Conservation (phyloP, 2,329 filamentous ascomycete species). For the Trichophyton equinum region DNA sequence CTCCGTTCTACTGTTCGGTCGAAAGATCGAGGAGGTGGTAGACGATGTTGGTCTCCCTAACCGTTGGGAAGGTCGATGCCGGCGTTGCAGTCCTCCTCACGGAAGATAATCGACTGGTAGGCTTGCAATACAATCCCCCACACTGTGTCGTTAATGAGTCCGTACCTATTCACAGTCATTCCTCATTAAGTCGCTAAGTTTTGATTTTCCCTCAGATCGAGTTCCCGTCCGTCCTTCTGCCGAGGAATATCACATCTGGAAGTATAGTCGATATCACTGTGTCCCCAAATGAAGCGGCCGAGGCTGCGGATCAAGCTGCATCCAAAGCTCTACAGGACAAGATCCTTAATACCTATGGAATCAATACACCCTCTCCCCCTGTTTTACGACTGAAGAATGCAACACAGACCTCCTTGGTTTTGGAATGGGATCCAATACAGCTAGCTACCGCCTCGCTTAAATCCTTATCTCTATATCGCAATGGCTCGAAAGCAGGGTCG, state of each 20-base stretch:
- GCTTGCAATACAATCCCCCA: slow-evolving; percentile 19
- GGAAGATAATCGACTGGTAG: slow-evolving; percentile 88
- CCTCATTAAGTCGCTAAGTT: background rate
- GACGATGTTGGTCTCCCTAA: slow-evolving; percentile 88
- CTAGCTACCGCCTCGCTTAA: slow-evolving; percentile 85
- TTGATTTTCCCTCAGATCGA: slow-evolving; percentile 58
- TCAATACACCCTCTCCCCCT: slow-evolving; percentile 61
- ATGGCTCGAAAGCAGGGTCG: slow-evolving; percentile 90
- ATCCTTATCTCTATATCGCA: slow-evolving; percentile 81
- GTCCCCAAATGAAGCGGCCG: slow-evolving; percentile 68
- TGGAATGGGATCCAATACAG: slow-evolving; percentile 94
- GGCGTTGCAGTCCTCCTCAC: slow-evolving; percentile 95
- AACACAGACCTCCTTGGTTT: slow-evolving; percentile 93
- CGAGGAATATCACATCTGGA: slow-evolving; percentile 85
- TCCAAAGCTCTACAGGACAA: slow-evolving; percentile 80
- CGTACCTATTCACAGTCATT: background rate
- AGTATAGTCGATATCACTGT: slow-evolving; percentile 98
- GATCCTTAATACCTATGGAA: slow-evolving; percentile 78
- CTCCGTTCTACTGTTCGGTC: slow-evolving; percentile 49
- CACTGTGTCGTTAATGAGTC: background rate
- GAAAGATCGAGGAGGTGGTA: slow-evolving; percentile 68
- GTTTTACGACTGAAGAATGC: slow-evolving; percentile 86
- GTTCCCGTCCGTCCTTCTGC: slow-evolving; percentile 93
- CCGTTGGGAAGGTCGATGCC: slow-evolving; percentile 97
- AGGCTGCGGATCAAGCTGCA: slow-evolving; percentile 57